Evolutionary conservation across 2,329 filamentous ascomycete genomes (phyloP).

Genomic region (Curvularia lunata): DNA sequence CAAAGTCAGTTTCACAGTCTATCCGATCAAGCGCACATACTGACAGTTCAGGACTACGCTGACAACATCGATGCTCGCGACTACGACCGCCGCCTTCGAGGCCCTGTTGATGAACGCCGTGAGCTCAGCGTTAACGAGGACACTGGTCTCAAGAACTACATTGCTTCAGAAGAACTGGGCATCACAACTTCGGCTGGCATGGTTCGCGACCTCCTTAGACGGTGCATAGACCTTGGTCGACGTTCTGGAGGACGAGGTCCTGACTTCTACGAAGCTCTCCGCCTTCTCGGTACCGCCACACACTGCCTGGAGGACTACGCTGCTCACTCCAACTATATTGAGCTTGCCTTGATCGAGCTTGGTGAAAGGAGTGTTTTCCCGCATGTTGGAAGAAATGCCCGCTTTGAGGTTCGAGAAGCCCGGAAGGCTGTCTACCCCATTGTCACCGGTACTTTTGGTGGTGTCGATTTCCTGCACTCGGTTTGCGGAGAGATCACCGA

Average conservation of each 20-base stretch:
- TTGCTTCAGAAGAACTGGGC: constrained; percentile 78
- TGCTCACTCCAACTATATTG: constrained; percentile 91
- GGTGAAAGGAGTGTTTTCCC: constrained; percentile 84
- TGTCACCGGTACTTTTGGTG: constrained; percentile 91
- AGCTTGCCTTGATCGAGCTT: constrained; percentile 85
- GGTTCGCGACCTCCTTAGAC: constrained; percentile 73
- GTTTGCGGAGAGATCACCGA: constrained; percentile 82
- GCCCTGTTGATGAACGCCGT: constrained; percentile 75
- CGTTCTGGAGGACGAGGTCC: constrained; percentile 72
- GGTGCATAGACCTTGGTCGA: constrained; percentile 80
- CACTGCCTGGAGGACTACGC: constrained; percentile 91
- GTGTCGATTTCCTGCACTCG: constrained; percentile 91
- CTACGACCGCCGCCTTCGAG: constrained; percentile 81
- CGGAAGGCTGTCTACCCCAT: constrained; percentile 75
- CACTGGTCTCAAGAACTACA: constrained; percentile 83
- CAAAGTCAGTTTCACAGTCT: constrained; percentile 53
- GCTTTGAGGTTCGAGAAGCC: constrained; percentile 71
- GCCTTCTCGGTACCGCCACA: constrained; percentile 83
- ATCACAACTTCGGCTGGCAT: constrained; percentile 84
- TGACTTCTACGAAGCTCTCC: constrained; percentile 87
- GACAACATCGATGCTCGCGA: constrained; percentile 84
- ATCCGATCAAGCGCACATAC: background rate
- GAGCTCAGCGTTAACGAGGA: constrained; percentile 79
- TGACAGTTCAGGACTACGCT: constrained; percentile 69
- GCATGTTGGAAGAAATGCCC: constrained; percentile 79